phyloP scores from a whole-genome alignment of 1,139 yeast species.

The Yamadazyma mexicana region DNA sequence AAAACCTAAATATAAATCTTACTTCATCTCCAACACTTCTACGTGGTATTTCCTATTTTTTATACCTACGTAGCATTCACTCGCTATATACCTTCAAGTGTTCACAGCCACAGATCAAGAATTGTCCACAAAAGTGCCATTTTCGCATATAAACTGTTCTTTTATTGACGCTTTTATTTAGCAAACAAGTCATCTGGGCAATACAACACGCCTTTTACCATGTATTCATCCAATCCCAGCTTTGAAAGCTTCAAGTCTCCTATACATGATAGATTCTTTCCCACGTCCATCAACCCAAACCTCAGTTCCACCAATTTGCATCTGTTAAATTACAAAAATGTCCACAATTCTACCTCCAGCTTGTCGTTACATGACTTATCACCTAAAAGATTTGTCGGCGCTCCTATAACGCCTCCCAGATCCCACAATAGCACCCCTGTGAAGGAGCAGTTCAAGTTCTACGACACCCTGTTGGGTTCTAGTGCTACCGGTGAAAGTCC shows the following conservation, averaged over 20 bases:
- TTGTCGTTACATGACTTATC: conserved; percentile 11
- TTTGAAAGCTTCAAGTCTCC: conserved; percentile 12
- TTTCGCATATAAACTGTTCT: too few species aligned
- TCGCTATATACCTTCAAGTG: too few species aligned
- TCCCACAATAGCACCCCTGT: conserved; percentile 37
- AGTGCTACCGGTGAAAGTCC: conserved; percentile 15
- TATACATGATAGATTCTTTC: conserved; percentile 6
- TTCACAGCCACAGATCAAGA: too few species aligned
- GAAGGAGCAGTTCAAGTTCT: conserved; percentile 7
- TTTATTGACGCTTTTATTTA: too few species aligned
- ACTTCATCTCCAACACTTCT: neutral
- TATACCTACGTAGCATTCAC: too few species aligned
- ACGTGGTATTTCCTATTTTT: neutral
- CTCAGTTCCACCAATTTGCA: conserved; percentile 30
- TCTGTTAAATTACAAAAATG: conserved; percentile 14
- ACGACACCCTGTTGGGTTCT: neutral
- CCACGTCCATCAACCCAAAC: conserved; percentile 25
- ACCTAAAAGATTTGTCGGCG: conserved; percentile 15
- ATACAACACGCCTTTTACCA: conserved; percentile 3
- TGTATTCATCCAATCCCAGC: conserved; percentile 19
- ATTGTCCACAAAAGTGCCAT: too few species aligned
- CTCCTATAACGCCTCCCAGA: conserved; percentile 39
- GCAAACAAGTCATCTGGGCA: too few species aligned
- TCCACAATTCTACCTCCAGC: conserved; percentile 2
- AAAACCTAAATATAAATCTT: neutral